Base-by-base conservation (phyloP, 2,329 filamentous ascomycete species). In the Lasiodiplodia theobromae region DNA sequence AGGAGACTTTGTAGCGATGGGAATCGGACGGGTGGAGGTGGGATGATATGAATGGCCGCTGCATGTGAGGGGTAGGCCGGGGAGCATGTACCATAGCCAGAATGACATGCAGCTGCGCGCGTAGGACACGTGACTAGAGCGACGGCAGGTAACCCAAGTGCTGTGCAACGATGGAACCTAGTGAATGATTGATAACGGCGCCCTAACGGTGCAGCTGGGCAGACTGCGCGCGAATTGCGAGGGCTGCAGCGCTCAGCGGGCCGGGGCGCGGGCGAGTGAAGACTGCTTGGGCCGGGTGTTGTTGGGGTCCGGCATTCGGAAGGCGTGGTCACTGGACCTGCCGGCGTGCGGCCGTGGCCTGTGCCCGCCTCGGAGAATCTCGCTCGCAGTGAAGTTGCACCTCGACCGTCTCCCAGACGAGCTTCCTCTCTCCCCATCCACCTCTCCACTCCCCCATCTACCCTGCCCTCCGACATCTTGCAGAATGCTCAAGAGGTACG, bases 401-500 rank as follows among this genome's bases (percentile, higher is more conserved):
- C 60, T 64, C 60, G 60, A 64, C 60, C 60, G 60, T 64, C 60
- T 64, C 60, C 60, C 60, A 64, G 60, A 64, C 60, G 60, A 64
- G 60, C 60, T 64, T 65, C 60, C 58, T 65, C 71, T 70, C 73
- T 77, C 58, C 66, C 58, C 60, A 68, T 64, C 51, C 67, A 68
- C 60, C 71, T 73, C 76, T 74, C 78, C 71, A 75, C 70, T 75
- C 73, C 44, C 44, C 72, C 76, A 73, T 72, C 75, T 74, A 74
- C 74, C 74, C 75, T 73, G 72, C 73, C 76, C 73, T 75, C 75
- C 73, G 77, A 82, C 82, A 83, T 81, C 80, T 74, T 77, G 78
- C 82, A 86, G 77, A 81, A 88, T 88, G 86, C 85, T 88, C 82
- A 88, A 87, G 85, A 88, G 86, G 87, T 88, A 82, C 77, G 84